Base-by-base conservation (phyloP, 1,139 yeast species). In the Magnusiomyces fungicola region DNA sequence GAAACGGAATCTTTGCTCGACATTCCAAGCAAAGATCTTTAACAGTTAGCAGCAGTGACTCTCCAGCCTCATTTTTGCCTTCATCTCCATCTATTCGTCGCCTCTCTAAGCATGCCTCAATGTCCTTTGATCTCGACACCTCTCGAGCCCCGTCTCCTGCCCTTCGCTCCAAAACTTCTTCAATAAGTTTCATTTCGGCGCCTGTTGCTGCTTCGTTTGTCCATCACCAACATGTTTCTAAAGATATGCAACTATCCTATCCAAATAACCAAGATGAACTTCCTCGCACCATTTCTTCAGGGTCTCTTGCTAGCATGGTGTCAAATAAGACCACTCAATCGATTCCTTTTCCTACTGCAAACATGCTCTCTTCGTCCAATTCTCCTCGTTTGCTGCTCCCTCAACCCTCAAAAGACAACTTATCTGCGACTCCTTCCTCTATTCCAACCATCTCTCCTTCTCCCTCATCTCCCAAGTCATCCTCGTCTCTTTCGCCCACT, bases 1-100 rank as follows among this genome's bases (percentile, higher is more conserved):
- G n/a, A n/a, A n/a, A n/a, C n/a, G n/a, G n/a, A 10, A n/a, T 38
- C 7, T 38, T 38, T n/a, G 14, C 41, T 24, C 41, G 41, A n/a
- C 41, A 38, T 38, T 22, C 25, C 14, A 22, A 24, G n/a, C 41
- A 38, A n/a, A 27, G 29, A 9, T 38, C 41, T 38, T 18, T 38
- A 3, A 38, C 41, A 9, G n/a, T 34, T 34, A 23, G 38, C 6
- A 9, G n/a, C n/a, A n/a, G n/a, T n/a, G n/a, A n/a, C n/a, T n/a
- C n/a, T n/a, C n/a, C n/a, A n/a, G 14, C 32, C 14, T 14, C 9
- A 14, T 14, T 14, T 9, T 27, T 27, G 14, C 32, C 32, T 27
- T 9, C 10, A 27, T 14, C 32, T 9, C 32, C 9, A 27, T 14
- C 32, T 9, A 27, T 14, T 27, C 32, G 32, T 14, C 32, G 32